Conservation (phyloP, 140 eudicot genomes). For the Cichorium intybus region DNA sequence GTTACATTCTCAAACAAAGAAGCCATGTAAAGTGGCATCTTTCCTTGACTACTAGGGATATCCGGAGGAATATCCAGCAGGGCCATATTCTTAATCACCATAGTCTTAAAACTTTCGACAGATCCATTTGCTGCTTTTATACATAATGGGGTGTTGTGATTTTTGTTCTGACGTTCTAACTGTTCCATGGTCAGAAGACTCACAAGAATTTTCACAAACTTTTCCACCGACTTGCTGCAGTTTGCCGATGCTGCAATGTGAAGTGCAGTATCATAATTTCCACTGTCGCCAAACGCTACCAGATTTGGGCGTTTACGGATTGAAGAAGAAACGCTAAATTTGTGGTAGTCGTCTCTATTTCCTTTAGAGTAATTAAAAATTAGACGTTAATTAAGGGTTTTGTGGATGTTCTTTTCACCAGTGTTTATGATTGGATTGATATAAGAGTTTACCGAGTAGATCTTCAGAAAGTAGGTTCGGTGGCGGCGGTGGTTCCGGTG, state of each 20-base stretch:
- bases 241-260: conserved; percentile 42
- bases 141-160: conserved; percentile 34
- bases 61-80: conserved; percentile 13
- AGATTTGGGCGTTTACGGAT: background rate
- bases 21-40: conserved; percentile 32
- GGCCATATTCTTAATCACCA: conserved; percentile 20
- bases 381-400: too few species aligned
- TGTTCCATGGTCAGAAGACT: conserved; percentile 11
- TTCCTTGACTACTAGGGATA: conserved; percentile 4
- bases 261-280: conserved; percentile 32
- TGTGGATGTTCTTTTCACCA: too few species aligned
- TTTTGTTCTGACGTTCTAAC: conserved; percentile 16
- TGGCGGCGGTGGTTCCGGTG: too few species aligned
- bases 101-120: conserved; percentile 17
- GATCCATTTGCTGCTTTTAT: conserved; percentile 34
- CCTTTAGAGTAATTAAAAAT: background rate
- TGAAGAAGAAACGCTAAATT: conserved; percentile 18
- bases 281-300: conserved; percentile 22
- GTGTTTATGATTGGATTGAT: too few species aligned
- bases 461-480: too few species aligned
- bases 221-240: conserved; percentile 15
- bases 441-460: too few species aligned
- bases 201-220: conserved; percentile 20
- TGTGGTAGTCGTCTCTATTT: background rate
- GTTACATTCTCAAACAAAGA: conserved; percentile 20